Evolutionary conservation across 805 yeast species (phyloP).

Genomic region (Yarrowia sp.): DNA sequence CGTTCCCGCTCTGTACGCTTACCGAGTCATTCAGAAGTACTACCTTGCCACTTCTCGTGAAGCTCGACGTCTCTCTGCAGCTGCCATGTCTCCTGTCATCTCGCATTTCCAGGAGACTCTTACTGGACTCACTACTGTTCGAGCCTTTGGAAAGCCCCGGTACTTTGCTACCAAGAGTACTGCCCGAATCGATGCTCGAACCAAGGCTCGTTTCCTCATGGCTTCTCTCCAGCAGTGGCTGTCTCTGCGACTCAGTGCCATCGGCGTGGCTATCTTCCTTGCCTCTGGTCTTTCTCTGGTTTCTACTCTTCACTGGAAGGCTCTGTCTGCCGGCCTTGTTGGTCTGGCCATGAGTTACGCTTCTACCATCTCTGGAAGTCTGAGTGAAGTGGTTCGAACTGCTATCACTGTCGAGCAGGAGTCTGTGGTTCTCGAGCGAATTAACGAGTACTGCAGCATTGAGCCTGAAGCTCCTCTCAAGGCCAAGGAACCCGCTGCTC

Average conservation of each 20-base stretch:
- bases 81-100: conserved; percentile 76
- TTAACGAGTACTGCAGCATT: conserved; percentile 64
- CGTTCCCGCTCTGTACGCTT: conserved; percentile 69
- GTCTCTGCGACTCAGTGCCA: conserved; percentile 55
- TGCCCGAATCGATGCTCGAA: conserved; percentile 66
- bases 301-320: conserved; percentile 33
- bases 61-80: conserved; percentile 72
- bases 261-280: conserved; percentile 40
- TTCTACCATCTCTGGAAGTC: conserved; percentile 60
- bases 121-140: conserved; percentile 76
- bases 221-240: conserved; percentile 90
- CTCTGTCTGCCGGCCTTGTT: conserved; percentile 53
- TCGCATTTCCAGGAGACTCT: conserved; percentile 84
- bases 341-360: conserved; percentile 70
- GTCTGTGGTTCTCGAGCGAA: conserved; percentile 71
- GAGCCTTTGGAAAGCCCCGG: conserved; percentile 72
- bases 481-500: conserved; percentile 34
- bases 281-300: conserved; percentile 42
- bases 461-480: conserved; percentile 61
- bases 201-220: conserved; percentile 83
- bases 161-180: conserved; percentile 63
- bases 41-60: conserved; percentile 78
- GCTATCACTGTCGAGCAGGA: conserved; percentile 48
- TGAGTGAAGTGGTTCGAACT: conserved; percentile 50
- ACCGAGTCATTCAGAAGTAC: conserved; percentile 71